Percentiles rank a stretch among this genome's conserved stretches.
Evolutionary conservation across 1,139 yeast genomes (phyloP).

Genomic region (Geotrichum citri-aurantii): DNA sequence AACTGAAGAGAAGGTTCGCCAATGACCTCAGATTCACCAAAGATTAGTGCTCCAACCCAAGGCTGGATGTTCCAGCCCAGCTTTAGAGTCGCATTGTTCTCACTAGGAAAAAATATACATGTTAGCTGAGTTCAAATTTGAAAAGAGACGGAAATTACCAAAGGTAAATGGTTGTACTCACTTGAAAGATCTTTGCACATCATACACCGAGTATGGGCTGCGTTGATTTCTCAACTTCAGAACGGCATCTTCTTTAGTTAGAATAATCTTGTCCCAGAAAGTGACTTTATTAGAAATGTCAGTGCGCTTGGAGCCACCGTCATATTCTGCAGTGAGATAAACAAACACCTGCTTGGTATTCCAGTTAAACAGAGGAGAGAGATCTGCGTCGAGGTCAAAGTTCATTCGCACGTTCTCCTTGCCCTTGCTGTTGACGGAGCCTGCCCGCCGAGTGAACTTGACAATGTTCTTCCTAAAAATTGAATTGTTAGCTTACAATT

Average conservation of each 20-base stretch:
- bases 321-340: conserved; percentile 83
- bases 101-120: conserved; percentile 25
- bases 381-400: conserved; percentile 66
- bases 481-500: conserved; percentile 5
- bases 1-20: conserved; percentile 23
- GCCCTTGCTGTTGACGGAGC: conserved; percentile 61
- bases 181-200: conserved; percentile 60
- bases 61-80: conserved; percentile 95
- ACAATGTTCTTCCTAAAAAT: conserved; percentile 21
- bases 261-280: conserved; percentile 84
- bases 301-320: conserved; percentile 41
- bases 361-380: conserved; percentile 85
- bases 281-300: conserved; percentile 56
- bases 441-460: conserved; percentile 66
- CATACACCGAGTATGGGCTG: conserved; percentile 86
- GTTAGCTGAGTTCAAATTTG: background rate
- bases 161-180: conserved; percentile 4
- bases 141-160: background rate
- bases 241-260: conserved; percentile 51
- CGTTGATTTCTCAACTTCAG: conserved; percentile 49
- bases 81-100: conserved; percentile 61
- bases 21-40: conserved; percentile 52
- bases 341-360: conserved; percentile 92
- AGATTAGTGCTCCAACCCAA: conserved; percentile 70
- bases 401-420: conserved; percentile 72